Conservation (phyloP, 2,329 filamentous ascomycete genomes). For the Fusarium cicatricum region DNA sequence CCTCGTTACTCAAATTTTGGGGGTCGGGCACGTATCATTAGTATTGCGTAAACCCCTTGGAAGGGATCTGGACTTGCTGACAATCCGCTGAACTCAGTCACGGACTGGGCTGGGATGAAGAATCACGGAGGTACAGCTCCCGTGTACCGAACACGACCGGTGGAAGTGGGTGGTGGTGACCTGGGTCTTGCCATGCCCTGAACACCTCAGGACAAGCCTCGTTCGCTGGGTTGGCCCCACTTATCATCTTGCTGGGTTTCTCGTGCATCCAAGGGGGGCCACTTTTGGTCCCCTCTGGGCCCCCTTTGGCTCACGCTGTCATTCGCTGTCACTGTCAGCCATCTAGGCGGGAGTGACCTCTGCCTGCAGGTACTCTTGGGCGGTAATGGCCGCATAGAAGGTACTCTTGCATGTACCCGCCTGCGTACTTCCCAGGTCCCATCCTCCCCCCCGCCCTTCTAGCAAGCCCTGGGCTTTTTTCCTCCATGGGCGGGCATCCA, state of each 20-base stretch:
- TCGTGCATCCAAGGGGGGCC: slow-evolving; percentile 25
- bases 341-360: slow-evolving; percentile 4
- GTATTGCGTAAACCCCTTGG: neutral
- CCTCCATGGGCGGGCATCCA: slow-evolving; percentile 1
- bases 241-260: slow-evolving; percentile 26
- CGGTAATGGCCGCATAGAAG: neutral
- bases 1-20: neutral
- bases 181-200: too few relatives aligned
- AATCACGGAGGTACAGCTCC: too few relatives aligned
- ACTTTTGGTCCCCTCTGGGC: slow-evolving; percentile 14
- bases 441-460: slow-evolving; percentile 1
- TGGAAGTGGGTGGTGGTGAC: slow-evolving; percentile 32
- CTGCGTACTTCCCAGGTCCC: too few relatives aligned
- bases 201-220: slow-evolving; percentile 6
- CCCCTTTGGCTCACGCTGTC: slow-evolving; percentile 13
- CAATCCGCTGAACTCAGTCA: neutral
- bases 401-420: slow-evolving; percentile 1
- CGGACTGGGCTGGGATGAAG: neutral
- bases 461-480: neutral
- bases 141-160: slow-evolving; percentile 5
- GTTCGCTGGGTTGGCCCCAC: slow-evolving; percentile 26
- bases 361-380: slow-evolving; percentile 16
- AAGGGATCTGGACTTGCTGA: slow-evolving; percentile 5
- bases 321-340: slow-evolving; percentile 23
- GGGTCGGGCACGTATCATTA: neutral